A percentile compares a stretch with the other conserved stretches of the same genome.
phyloP scores from a whole-genome alignment of 2,329 filamentous ascomycete species.

The Dactylellina sp. region DNA sequence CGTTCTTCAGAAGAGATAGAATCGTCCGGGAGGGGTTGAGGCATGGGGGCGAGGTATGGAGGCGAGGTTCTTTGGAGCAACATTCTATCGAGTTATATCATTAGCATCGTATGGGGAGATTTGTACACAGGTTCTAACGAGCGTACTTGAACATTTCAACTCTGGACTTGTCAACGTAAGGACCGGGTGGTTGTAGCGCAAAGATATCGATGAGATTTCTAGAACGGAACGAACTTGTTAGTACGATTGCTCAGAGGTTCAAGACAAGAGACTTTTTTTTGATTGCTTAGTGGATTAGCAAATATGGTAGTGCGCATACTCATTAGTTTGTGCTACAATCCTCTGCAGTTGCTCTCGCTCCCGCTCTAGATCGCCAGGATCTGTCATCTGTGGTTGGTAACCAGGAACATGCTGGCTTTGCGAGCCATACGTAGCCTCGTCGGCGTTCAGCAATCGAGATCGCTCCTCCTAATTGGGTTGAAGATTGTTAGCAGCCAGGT shows the following conservation, averaged over 20 bases:
- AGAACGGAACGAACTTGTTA: slow-evolving; percentile 9
- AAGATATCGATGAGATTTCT: slow-evolving; percentile 57
- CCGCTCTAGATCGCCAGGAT: slow-evolving; percentile 55
- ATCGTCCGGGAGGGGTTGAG: slow-evolving; percentile 52
- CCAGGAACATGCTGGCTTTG: slow-evolving; percentile 56
- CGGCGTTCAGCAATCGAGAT: slow-evolving; percentile 53
- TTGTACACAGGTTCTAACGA: not conserved
- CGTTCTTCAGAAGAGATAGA: slow-evolving; percentile 56
- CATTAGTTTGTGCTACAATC: slow-evolving; percentile 56
- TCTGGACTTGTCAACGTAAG: slow-evolving; percentile 51
- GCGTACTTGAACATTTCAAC: slow-evolving; percentile 55
- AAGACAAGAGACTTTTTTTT: not conserved
- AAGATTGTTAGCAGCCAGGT: slow-evolving; percentile 28
- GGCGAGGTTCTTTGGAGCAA: slow-evolving; percentile 52
- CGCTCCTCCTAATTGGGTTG: slow-evolving; percentile 48
- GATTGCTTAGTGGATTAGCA: slow-evolving; percentile 45
- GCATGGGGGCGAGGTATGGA: slow-evolving; percentile 52
- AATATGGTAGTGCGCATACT: slow-evolving; percentile 40
- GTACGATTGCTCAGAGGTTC: slow-evolving; percentile 8
- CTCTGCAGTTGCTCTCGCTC: slow-evolving; percentile 56
- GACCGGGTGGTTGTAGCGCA: slow-evolving; percentile 41
- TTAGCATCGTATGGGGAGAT: slow-evolving; percentile 5
- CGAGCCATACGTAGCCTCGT: slow-evolving; percentile 53
- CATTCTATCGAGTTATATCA: slow-evolving; percentile 30
- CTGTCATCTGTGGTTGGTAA: slow-evolving; percentile 56